Evolutionary conservation across 768 basidiomycete genomes (phyloP), one percentile per base, ranked within the genome.

Genomic region (Thelephora aurantiotincta): DNA sequence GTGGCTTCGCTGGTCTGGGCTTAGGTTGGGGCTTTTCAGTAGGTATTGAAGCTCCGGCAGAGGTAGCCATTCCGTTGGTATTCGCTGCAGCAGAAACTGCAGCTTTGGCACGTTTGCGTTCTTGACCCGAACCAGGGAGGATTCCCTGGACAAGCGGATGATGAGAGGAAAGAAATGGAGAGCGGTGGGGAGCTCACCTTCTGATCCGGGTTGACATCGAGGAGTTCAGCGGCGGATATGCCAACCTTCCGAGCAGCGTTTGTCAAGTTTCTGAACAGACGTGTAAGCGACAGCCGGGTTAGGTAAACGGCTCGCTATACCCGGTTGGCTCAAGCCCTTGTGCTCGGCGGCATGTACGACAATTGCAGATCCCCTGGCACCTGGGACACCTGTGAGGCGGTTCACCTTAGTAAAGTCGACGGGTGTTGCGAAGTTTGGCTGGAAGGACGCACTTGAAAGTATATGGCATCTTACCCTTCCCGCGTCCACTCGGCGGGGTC

Each of bases 291-390:
- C 14, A 4, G 6, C 14, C 30, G 11, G 41, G 23, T 12, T 4
- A 6, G 23, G 16, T 19, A 6, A 5, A 51, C 35, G 50, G 11
- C 41, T 43, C 2, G 59, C 74, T 16, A 30, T 53, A 82, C 82
- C 79, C 79, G 23, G 70, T 70, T 0, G 78, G 70, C 45, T 69
- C 68, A 26, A 80, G 63, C 18, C 81, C 82, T 57, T 76, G 69
- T 13, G 71, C 65, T 60, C 79, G 82, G 49, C 77, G 71, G 61
- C 85, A 88, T 3, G 58, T 60, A 36, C 70, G 66, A 52, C 85
- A 88, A 58, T 78, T 83, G 62, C 85, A 88, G 9, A 68, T 62
- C 53, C 72, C 76, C 45, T 71, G 64, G 50, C 85, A 88, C 54
- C 69, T 73, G 3, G 82, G 82, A 52, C 85, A 88, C 58, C 83